Base-by-base conservation (phyloP, 2,329 filamentous ascomycete genomes). In the Pezicula rhizophila region DNA sequence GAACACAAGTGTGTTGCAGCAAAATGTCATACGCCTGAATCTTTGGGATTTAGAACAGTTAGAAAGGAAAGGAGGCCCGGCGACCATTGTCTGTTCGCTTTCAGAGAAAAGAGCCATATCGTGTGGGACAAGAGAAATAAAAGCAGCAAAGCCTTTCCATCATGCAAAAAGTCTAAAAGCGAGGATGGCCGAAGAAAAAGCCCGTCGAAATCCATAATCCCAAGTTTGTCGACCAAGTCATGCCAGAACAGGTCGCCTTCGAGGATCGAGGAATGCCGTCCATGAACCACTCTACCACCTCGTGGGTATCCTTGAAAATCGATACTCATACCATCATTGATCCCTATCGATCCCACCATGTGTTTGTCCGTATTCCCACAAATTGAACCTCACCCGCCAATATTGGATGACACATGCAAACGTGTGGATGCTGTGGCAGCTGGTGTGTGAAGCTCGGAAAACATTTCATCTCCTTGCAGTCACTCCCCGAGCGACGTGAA, bases 131-230 rank as follows among this genome's bases (percentile, higher is more conserved):
- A 60, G 54, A 59, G 62, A 51, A 60, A 59, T 60, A 59, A 59
- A 59, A 51, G 41, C 62, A 64, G 56, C 52, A 62, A 62, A 56
- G 48, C 52, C 50, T 55, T 57, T 56, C 58, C 54, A 44, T 57
- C 57, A 63, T 63, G 59, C 57, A 61, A 58, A 61, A 60, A 60
- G 52, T 63, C 60, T 63, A 62, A 60, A 56, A 62, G 59, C 48
- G 52, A 59, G 53, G 53, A 55, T 56, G 46, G 52, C 54, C 48
- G 52, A 60, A 57, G 52, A 51, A 53, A 46, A 52, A 52, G 51
- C 51, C 51, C 51, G 46, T 56, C 55, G 46, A 56, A 52, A 59
- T 46, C 52, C 54, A 56, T 51, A 43, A 53, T 53, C 52, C 51
- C 37, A 56, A 50, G 52, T 48, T 50, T 52, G 48, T 56, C 48